phyloP scores from a whole-genome alignment of 2,329 filamentous ascomycete species.

The Ophidiomyces ophidiicola region DNA sequence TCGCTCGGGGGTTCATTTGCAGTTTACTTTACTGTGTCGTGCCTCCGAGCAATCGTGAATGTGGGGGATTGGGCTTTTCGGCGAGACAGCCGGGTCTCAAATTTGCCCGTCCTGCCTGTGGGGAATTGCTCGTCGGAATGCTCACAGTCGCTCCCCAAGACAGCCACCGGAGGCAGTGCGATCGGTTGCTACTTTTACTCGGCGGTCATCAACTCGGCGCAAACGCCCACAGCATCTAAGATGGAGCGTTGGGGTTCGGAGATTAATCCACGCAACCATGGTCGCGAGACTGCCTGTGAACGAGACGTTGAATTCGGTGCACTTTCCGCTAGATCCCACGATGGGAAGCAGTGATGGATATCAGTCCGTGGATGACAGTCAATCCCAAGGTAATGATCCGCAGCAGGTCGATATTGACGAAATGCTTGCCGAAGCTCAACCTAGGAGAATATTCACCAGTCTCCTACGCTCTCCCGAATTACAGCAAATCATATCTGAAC shows the following conservation, averaged over 20 bases:
- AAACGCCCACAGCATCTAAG: background rate
- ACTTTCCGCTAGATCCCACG: background rate
- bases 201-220: slow-evolving; percentile 2
- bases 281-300: background rate
- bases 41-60: slow-evolving; percentile 15
- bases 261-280: background rate
- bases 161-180: slow-evolving; percentile 5
- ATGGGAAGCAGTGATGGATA: background rate
- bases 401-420: slow-evolving; percentile 8
- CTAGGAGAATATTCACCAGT: slow-evolving; percentile 30
- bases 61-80: slow-evolving; percentile 18
- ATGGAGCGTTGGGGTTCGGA: background rate
- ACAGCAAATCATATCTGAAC: slow-evolving; percentile 18
- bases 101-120: slow-evolving; percentile 19
- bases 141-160: background rate
- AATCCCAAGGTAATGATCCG: slow-evolving; percentile 6
- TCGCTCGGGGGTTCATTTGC: background rate
- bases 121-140: slow-evolving; percentile 13
- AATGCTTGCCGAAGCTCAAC: slow-evolving; percentile 26
- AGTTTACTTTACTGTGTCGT: background rate
- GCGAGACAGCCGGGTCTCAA: slow-evolving; percentile 23
- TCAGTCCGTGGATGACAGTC: background rate
- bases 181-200: slow-evolving; percentile 7
- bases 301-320: background rate
- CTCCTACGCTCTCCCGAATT: slow-evolving; percentile 25